Base-by-base conservation (phyloP, 2,329 filamentous ascomycete species). In the Sordariomycetes sp. region DNA sequence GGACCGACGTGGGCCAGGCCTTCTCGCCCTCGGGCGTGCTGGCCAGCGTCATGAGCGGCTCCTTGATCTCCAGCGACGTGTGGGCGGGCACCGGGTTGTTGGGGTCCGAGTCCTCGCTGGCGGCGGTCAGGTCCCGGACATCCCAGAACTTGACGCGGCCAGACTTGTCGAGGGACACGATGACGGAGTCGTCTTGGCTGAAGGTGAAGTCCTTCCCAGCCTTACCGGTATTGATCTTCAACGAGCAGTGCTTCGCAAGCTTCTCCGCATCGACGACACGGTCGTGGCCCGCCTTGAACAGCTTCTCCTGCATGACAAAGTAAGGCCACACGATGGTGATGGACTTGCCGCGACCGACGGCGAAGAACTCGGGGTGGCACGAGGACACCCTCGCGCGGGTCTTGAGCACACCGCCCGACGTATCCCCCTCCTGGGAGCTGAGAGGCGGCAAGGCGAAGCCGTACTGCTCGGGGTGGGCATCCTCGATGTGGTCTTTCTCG, bases 141-240 rank as follows among this genome's bases (percentile, higher is more conserved):
- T 99, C 94, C 95, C 94, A 99, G 76, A 99, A 96, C 72, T 95
- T 94, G 73, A 97, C 86, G 60, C 90, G 86, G 53, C 94, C 95
- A 59, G 90, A 92, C 75, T 99, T 99, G 70, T 99, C 95, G 56
- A 99, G 82, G 54, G 92, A 96, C 53, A 95, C 91, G 63, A 99
- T 90, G 48, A 92, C 85, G 1, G 87, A 89, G 69, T 99, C 94
- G 69, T 99, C 94, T 69, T 95, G 91, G 70, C 92, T 96, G 73
- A 99, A 99, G 53, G 86, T 87, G 69, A 99, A 99, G 69, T 99
- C 94, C 71, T 99, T 99, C 61, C 91, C 94, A 62, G 94, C 92
- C 76, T 99, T 99, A 64, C 92, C 94, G 61, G 91, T 97, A 64
- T 92, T 90, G 71, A 99, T 96, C 72, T 91, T 95, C 62, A 97